A percentile compares a stretch with the other conserved stretches of the same genome.
phyloP scores from a whole-genome alignment of 176 grass and related monocot species.

The Rhynchospora tenuis region DNA sequence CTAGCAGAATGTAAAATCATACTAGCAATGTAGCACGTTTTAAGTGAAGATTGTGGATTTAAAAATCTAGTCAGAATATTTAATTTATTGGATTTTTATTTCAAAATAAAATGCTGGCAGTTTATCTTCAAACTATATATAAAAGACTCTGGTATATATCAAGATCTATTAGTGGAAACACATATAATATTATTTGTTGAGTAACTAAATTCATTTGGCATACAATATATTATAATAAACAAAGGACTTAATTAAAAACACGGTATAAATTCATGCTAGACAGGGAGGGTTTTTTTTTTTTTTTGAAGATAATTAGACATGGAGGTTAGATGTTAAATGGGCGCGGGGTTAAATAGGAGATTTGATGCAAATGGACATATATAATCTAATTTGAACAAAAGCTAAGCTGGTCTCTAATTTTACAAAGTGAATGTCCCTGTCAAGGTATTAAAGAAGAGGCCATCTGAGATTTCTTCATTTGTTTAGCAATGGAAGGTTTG shows the following conservation, averaged over 20 bases:
- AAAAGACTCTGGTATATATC: too few relatives aligned
- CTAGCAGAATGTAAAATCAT: too few relatives aligned
- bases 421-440: conserved; percentile 21
- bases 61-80: too few relatives aligned
- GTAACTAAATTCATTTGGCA: neutral
- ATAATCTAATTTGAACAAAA: neutral
- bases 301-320: neutral
- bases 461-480: conserved; percentile 7
- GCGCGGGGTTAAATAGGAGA: neutral
- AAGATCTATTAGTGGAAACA: too few relatives aligned
- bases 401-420: neutral
- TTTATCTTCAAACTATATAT: too few relatives aligned
- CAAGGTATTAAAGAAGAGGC: conserved; percentile 9
- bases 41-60: too few relatives aligned
- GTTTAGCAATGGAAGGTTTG: conserved; percentile 22
- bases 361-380: neutral
- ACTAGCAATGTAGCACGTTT: too few relatives aligned
- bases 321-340: neutral
- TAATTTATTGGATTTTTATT: too few relatives aligned
- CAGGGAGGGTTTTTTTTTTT: neutral
- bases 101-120: too few relatives aligned
- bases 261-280: neutral
- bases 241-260: neutral
- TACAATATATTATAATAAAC: neutral
- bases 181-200: neutral